These are phyloP conservation scores for Penicillium frequentans DNA, from an alignment of 2,329 filamentous ascomycete genomes.

Conservation along the genomic window DNA sequence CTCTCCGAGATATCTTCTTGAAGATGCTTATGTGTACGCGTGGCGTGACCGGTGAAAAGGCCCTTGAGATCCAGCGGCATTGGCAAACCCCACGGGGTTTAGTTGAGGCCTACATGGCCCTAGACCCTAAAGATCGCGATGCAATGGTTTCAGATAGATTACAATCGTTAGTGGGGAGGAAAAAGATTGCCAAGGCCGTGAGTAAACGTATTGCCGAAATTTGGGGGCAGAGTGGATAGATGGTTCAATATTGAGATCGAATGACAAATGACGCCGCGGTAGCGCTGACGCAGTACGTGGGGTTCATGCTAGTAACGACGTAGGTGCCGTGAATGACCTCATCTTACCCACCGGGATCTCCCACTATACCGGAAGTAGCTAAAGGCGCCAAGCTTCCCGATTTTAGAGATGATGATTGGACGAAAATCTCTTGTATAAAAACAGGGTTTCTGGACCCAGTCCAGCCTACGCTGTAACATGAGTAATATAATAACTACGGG, in stretches of 20 bases:
- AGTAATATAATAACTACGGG: background rate
- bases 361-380: background rate
- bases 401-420: background rate
- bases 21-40: slow-evolving; percentile 85
- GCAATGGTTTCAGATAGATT: slow-evolving; percentile 62
- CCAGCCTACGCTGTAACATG: background rate
- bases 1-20: slow-evolving; percentile 71
- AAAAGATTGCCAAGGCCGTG: slow-evolving; percentile 65
- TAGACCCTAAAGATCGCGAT: slow-evolving; percentile 55
- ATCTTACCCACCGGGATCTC: background rate
- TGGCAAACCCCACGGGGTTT: slow-evolving; percentile 75
- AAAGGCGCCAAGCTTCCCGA: background rate
- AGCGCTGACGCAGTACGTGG: background rate
- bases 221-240: slow-evolving; percentile 54
- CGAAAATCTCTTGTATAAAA: background rate
- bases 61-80: slow-evolving; percentile 73
- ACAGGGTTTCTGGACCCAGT: background rate
- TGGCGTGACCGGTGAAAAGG: slow-evolving; percentile 74
- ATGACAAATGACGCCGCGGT: background rate
- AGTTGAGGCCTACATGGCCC: slow-evolving; percentile 65
- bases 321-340: background rate
- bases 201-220: slow-evolving; percentile 71
- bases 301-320: background rate
- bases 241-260: too few species aligned
- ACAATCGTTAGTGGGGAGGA: slow-evolving; percentile 61